Conservation (phyloP, 2,329 filamentous ascomycete genomes). For the Purpureocillium takamizusanense region DNA sequence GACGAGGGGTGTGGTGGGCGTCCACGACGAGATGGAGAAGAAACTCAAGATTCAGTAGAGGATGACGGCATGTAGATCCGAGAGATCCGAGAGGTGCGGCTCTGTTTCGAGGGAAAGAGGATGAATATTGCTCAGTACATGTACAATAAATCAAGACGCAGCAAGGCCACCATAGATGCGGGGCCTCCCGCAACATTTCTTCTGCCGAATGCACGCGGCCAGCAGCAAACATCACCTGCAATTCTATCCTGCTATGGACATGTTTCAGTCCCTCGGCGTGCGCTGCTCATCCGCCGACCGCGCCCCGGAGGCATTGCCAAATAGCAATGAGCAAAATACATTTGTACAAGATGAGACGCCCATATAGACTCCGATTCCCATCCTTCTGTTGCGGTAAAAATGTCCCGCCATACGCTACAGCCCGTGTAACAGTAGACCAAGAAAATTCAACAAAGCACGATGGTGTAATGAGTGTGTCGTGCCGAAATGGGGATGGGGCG, state of each 20-base stretch:
- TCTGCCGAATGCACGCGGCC: background rate
- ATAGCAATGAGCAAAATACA: constrained; percentile 2
- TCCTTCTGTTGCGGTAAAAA: constrained; percentile 10
- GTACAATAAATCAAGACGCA: constrained; percentile 1
- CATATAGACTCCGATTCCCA: constrained; percentile 13
- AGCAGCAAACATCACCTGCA: constrained; percentile 7
- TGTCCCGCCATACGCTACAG: constrained; percentile 9
- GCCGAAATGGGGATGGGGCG: constrained; percentile 1
- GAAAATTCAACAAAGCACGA: constrained; percentile 2
- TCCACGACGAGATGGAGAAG: constrained; percentile 92
- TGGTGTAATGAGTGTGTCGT: constrained; percentile 1
- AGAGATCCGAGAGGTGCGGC: too few relatives aligned
- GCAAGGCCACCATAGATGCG: background rate
- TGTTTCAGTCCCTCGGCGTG: background rate
- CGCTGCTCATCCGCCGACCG: background rate
- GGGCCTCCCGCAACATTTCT: background rate
- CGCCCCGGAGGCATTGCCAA: background rate
- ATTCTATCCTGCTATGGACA: constrained; percentile 16
- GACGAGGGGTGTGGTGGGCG: constrained; percentile 56
- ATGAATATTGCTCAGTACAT: background rate
- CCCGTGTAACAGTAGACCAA: constrained; percentile 1
- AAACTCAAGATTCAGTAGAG: constrained; percentile 63
- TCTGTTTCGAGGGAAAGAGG: too few relatives aligned
- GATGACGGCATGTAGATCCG: background rate
- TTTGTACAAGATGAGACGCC: constrained; percentile 16